phyloP scores from a whole-genome alignment of 1,284 basidiomycete genomes.

The Bjerkandera adusta region DNA sequence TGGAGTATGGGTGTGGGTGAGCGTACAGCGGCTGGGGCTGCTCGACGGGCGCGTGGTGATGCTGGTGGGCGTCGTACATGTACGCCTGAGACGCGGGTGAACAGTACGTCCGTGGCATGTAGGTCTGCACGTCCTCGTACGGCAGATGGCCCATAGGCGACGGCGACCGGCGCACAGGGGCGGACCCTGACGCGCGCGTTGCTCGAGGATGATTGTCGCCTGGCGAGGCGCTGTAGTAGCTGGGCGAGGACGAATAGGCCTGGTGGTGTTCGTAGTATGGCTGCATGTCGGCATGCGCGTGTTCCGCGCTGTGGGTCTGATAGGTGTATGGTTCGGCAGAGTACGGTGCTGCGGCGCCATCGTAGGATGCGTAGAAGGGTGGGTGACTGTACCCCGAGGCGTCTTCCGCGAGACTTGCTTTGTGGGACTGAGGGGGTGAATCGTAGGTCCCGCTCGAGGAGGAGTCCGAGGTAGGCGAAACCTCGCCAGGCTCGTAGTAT shows the following conservation, averaged over 20 bases:
- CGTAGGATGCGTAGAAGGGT: not conserved
- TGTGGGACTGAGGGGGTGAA: slow-evolving; percentile 9
- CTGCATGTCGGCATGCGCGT: not conserved
- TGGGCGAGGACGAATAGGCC: not conserved
- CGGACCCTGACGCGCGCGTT: not conserved
- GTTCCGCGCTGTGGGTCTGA: not conserved
- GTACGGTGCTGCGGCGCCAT: not conserved
- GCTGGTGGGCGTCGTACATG: not conserved
- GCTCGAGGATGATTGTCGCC: not conserved
- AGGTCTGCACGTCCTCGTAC: slow-evolving; percentile 3
- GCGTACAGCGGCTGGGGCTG: slow-evolving; percentile 5
- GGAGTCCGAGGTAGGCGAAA: slow-evolving; percentile 10
- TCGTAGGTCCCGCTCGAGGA: slow-evolving; percentile 13
- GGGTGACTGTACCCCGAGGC: not conserved
- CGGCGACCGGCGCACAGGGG: not conserved
- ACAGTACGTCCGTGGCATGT: not conserved
- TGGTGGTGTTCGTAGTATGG: not conserved
- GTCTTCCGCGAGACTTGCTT: slow-evolving; percentile 7
- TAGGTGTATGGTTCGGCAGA: no score
- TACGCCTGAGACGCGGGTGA: not conserved
- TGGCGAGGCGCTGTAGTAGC: not conserved
- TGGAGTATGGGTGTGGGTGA: not conserved
- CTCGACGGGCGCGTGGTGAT: slow-evolving; percentile 1
- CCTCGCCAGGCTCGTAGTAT: slow-evolving; percentile 13
- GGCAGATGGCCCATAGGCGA: slow-evolving; percentile 16